Evolutionary conservation across 768 basidiomycete species (phyloP).

Genomic region (Auriculariales sp.): DNA sequence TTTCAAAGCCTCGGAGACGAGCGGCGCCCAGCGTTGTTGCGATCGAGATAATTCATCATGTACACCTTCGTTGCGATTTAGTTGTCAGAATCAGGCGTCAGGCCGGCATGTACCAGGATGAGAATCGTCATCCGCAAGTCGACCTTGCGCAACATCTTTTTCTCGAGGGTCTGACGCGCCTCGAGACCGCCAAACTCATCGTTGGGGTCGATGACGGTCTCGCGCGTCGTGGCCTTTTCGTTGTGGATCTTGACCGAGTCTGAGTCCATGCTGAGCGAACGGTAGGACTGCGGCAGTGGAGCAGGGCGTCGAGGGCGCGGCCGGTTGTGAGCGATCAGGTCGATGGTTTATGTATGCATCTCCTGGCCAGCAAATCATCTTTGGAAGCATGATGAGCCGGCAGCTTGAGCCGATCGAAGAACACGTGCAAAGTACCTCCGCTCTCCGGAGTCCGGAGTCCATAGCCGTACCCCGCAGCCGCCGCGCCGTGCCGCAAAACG

Average conservation of each 20-base stretch:
- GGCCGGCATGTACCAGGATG: not conserved
- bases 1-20: slow-evolving; percentile 54
- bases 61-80: slow-evolving; percentile 65
- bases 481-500: no score
- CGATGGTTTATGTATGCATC: no score
- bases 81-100: slow-evolving; percentile 17
- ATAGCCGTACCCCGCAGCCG: no score
- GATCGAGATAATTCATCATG: slow-evolving; percentile 9
- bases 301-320: no score
- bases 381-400: no score
- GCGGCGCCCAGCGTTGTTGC: slow-evolving; percentile 31
- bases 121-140: slow-evolving; percentile 31
- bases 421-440: no score
- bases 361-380: no score
- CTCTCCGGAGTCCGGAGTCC: no score
- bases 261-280: not conserved
- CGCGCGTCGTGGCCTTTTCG: not conserved
- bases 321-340: no score
- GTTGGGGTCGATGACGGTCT: not conserved
- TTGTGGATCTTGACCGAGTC: not conserved
- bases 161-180: slow-evolving; percentile 32
- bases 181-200: slow-evolving; percentile 36
- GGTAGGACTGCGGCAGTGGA: not conserved
- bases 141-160: slow-evolving; percentile 37
- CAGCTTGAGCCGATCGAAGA: no score